Evolutionary conservation across 2,329 filamentous ascomycete species (phyloP).

Genomic region (Lanzia echinophila): DNA sequence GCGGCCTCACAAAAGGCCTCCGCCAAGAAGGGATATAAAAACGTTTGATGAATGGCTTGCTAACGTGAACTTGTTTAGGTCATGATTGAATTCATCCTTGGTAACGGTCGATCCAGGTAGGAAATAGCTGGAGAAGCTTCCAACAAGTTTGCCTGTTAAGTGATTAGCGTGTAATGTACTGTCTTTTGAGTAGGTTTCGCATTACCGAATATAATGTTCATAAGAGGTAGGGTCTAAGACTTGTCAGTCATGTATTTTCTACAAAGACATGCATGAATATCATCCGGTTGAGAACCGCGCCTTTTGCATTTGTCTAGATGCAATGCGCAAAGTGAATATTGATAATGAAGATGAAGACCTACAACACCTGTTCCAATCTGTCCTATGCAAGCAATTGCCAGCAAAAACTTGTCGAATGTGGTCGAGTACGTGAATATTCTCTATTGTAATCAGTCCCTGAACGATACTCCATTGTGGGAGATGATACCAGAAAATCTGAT

Average conservation of each 20-base stretch:
- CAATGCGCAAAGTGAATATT: neutral
- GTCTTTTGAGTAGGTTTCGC: neutral
- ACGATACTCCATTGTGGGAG: neutral
- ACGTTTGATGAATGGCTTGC: slow-evolving; percentile 11
- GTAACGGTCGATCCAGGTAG: slow-evolving; percentile 30
- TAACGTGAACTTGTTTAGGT: slow-evolving; percentile 41
- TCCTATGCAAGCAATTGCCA: slow-evolving; percentile 17
- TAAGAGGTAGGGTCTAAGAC: slow-evolving; percentile 46
- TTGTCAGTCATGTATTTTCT: neutral
- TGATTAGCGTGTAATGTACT: neutral
- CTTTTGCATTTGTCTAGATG: too few species aligned
- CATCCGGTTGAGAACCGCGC: too few species aligned
- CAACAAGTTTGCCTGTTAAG: slow-evolving; percentile 27
- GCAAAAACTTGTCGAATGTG: slow-evolving; percentile 18
- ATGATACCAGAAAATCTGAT: slow-evolving; percentile 21
- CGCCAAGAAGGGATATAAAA: neutral
- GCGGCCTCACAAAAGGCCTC: neutral
- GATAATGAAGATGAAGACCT: slow-evolving; percentile 5
- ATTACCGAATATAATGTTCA: slow-evolving; percentile 53
- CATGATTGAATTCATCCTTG: slow-evolving; percentile 35
- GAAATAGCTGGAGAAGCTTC: slow-evolving; percentile 25
- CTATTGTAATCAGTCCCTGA: slow-evolving; percentile 11
- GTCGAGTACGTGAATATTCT: slow-evolving; percentile 26
- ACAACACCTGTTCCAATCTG: slow-evolving; percentile 24
- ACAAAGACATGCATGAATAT: too few species aligned